A percentile compares a stretch with the other conserved stretches of the same genome.
Evolutionary conservation across 768 basidiomycete species (phyloP).

Genomic region (Psilocybe sp.): DNA sequence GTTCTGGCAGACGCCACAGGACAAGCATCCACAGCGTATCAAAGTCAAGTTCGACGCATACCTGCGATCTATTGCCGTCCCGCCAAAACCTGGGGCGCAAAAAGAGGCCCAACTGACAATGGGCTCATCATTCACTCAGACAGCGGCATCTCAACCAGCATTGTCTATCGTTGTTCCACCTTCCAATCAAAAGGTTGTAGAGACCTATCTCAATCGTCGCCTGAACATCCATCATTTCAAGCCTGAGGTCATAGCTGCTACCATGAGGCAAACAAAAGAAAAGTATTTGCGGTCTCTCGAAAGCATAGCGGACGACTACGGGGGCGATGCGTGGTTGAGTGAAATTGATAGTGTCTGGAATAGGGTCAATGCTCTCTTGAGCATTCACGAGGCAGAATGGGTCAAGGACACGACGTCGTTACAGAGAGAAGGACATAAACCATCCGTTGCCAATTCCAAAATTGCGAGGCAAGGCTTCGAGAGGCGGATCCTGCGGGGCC

Average conservation of each 20-base stretch:
- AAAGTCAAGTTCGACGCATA: conserved; percentile 24
- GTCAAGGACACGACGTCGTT: conserved; percentile 6
- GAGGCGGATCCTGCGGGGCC: conserved; percentile 11
- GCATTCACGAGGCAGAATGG: conserved; percentile 18
- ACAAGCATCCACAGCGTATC: conserved; percentile 19
- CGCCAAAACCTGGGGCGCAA: neutral
- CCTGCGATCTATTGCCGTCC: conserved; percentile 3
- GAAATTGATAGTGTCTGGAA: conserved; percentile 15
- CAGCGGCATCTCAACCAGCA: neutral
- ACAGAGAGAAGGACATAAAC: conserved; percentile 13
- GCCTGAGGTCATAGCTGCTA: conserved; percentile 1
- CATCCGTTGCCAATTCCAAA: conserved; percentile 1
- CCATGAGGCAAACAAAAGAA: conserved; percentile 3
- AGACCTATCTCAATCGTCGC: conserved; percentile 8
- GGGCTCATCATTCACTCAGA: neutral
- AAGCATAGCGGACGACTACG: conserved; percentile 21
- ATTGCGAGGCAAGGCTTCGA: conserved; percentile 9
- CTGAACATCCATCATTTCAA: conserved; percentile 13
- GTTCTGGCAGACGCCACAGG: conserved; percentile 18
- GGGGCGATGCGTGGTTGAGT: conserved; percentile 17
- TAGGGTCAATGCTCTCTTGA: conserved; percentile 17
- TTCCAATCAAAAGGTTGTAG: conserved; percentile 8
- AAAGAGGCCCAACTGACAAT: no score
- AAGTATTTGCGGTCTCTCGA: conserved; percentile 11
- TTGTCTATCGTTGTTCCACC: conserved; percentile 1